A percentile compares a stretch with the other conserved stretches of the same genome.
These are phyloP conservation scores for Sporothrix schenckii DNA, from an alignment of 2,329 filamentous ascomycete species.

Conservation along the genomic window DNA sequence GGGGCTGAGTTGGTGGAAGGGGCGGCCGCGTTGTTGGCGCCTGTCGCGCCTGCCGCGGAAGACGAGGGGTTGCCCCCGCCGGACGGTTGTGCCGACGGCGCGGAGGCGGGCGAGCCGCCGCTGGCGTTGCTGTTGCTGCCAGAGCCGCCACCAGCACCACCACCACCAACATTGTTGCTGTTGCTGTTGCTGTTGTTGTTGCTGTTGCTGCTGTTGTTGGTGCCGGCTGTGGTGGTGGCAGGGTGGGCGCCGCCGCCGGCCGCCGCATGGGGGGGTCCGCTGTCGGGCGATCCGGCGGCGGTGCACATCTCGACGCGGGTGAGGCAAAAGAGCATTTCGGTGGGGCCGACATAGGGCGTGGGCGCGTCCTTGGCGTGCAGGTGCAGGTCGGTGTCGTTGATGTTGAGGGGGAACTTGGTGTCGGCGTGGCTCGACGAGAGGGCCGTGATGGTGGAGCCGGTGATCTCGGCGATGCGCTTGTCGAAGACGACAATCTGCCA, in stretches of 20 bases:
- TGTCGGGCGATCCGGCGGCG: constrained; percentile 50
- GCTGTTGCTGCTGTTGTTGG: too few species aligned
- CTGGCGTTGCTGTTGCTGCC: constrained; percentile 21
- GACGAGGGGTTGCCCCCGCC: neutral
- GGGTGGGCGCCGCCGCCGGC: neutral
- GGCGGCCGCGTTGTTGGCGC: constrained; percentile 11
- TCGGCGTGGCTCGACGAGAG: constrained; percentile 56
- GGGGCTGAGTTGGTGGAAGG: constrained; percentile 35
- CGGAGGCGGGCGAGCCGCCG: neutral
- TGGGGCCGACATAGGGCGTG: constrained; percentile 53
- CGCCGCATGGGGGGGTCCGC: constrained; percentile 33
- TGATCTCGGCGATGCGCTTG: constrained; percentile 68
- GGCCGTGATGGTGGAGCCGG: constrained; percentile 60
- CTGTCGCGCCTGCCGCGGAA: neutral
- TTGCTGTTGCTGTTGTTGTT: constrained; percentile 44
- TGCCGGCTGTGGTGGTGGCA: too few species aligned
- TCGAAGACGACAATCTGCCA: constrained; percentile 73
- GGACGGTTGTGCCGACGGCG: neutral
- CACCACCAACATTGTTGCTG: constrained; percentile 50
- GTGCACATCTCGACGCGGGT: constrained; percentile 61
- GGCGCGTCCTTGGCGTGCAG: constrained; percentile 59
- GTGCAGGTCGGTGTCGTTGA: constrained; percentile 64
- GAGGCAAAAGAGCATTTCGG: constrained; percentile 63
- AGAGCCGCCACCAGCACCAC: neutral
- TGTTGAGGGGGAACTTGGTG: constrained; percentile 61